phyloP scores from a whole-genome alignment of 352 stramenopile genomes.

The Peronospora farinosa region DNA sequence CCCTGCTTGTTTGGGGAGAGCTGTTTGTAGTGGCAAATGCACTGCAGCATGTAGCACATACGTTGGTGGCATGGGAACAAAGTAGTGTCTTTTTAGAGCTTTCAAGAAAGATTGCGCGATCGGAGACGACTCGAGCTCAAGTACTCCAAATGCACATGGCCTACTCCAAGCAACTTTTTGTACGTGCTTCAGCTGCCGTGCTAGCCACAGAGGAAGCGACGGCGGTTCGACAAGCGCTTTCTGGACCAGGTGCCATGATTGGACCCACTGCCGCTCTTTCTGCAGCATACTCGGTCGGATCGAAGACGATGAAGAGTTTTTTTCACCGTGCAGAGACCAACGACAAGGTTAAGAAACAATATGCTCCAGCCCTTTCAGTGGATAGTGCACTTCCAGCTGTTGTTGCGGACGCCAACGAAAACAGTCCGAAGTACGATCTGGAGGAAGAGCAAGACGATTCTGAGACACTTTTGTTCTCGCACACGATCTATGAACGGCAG shows the following conservation, averaged over 20 bases:
- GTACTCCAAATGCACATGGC: constrained; percentile 60
- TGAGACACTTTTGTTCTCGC: constrained; percentile 52
- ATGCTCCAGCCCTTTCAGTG: neutral
- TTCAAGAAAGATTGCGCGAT: constrained; percentile 48
- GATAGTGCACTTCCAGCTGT: constrained; percentile 14
- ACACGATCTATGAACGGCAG: constrained; percentile 69
- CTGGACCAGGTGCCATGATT: constrained; percentile 62
- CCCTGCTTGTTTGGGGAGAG: constrained; percentile 18
- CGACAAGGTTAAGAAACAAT: constrained; percentile 11
- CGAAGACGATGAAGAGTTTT: constrained; percentile 64
- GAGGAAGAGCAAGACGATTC: constrained; percentile 33
- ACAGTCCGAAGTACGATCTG: constrained; percentile 9
- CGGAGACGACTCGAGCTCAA: constrained; percentile 43
- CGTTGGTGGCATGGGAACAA: constrained; percentile 56
- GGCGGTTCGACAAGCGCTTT: constrained; percentile 59
- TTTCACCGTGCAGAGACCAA: constrained; percentile 36
- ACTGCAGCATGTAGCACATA: constrained; percentile 32
- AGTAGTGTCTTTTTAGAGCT: constrained; percentile 65
- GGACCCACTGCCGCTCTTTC: constrained; percentile 60
- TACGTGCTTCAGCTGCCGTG: constrained; percentile 49
- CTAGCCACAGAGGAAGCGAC: constrained; percentile 61
- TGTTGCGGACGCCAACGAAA: constrained; percentile 8
- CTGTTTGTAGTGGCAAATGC: constrained; percentile 51
- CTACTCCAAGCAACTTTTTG: constrained; percentile 43
- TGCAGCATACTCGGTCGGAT: constrained; percentile 67